Base-by-base conservation (phyloP, 345 rosid species). In the Eutrema yunnanense region DNA sequence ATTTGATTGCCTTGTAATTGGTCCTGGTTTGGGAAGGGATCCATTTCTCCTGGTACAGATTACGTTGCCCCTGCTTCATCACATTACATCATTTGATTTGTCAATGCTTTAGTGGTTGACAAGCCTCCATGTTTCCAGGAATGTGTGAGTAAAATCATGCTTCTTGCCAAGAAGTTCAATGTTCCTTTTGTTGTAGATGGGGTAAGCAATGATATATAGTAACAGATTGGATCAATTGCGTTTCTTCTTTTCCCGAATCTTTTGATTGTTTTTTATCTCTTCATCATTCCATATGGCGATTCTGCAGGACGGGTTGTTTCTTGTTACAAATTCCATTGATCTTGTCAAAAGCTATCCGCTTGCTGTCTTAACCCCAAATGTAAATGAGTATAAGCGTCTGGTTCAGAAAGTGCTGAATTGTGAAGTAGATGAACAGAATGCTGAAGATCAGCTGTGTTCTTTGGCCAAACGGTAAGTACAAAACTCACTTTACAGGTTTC, bases 11-110 rank as follows among this genome's bases (percentile, higher is more conserved):
- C 86, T 95, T 75, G 92, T 92, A 1, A 84, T 90, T 71, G 99
- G 99, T 63, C 99, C 99, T 63, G 99, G 99, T 67, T 93, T 95
- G 65, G 99, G 99, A 76, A 88, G 97, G 79, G 97, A 95, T 67
- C 88, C 94, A 2, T 95, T 85, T 77, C 92, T 95, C 44, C 82
- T 92, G 85, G 97, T 94, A 53, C 34, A 75, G 33, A 38, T 71
- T 80, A 33, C 64, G 73, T 13, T 8, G 10, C 22, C 30, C 30
- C 34, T 33, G 55, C 56, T 68, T 62, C 54, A 43, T 61, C 50
- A 43, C 19, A 9, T 68, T 51, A 36, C 57, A 12, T 3, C 53
- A 44, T 27, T 44, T 52, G 50, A 43, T 38, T 13, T 16, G 0
- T 32, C 38, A 37, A 47, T 63, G 12, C 27, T 38, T 70, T 41